A percentile compares a stretch with the other conserved stretches of the same genome.
Evolutionary conservation across 225 moss, liverwort and hornwort species (phyloP).

Genomic region (Asterella californica): DNA sequence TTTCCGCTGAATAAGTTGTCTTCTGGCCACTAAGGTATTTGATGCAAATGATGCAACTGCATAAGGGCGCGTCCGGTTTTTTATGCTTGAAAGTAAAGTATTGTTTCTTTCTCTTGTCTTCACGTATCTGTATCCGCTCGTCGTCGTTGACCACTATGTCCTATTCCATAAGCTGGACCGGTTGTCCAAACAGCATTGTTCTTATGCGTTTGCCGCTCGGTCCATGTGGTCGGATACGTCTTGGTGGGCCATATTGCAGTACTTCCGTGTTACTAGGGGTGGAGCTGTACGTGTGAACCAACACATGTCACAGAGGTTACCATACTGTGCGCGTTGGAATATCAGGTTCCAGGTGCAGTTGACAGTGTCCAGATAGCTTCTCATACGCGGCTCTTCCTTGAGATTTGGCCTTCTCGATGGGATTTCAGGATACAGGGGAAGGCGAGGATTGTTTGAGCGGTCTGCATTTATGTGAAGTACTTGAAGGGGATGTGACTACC

Average conservation of each 20-base stretch:
- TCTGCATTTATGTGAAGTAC: background rate
- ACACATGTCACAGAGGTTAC: background rate
- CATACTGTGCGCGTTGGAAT: background rate
- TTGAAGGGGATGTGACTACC: slow-evolving; percentile 1
- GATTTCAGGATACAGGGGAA: background rate
- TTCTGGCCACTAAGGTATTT: slow-evolving; percentile 22
- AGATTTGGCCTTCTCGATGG: background rate
- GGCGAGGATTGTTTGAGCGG: background rate
- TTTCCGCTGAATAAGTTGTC: slow-evolving; percentile 27
- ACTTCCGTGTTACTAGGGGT: background rate
- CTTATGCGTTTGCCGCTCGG: background rate
- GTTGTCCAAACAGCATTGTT: background rate
- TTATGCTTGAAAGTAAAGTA: slow-evolving; percentile 44
- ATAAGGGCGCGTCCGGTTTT: slow-evolving; percentile 29
- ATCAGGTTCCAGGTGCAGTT: background rate
- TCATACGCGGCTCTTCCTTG: background rate
- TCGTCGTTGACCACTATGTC: background rate
- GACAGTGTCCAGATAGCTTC: background rate
- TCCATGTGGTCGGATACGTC: background rate
- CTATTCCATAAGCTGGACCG: background rate
- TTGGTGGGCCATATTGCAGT: background rate
- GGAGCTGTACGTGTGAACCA: background rate
- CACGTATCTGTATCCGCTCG: background rate
- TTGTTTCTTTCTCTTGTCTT: slow-evolving; percentile 23
- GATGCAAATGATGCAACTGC: slow-evolving; percentile 41